Evolutionary conservation across 2,329 filamentous ascomycete genomes (phyloP), one percentile per base, ranked within the genome.

Genomic region (Peltaster fructicola): DNA sequence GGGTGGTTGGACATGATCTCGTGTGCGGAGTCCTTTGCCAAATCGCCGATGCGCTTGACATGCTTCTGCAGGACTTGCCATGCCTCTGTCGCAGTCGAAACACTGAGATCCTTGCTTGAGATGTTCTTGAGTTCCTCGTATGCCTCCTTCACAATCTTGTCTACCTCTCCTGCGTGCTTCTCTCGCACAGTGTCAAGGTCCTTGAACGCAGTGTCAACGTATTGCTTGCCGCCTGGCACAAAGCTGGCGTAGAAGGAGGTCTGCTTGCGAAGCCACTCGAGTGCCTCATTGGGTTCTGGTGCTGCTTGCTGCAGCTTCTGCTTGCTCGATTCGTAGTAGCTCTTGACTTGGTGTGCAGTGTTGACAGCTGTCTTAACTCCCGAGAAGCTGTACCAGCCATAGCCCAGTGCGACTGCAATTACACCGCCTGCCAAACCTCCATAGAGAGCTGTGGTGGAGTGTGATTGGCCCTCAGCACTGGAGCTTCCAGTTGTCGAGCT

Each of bases 1-100:
- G 77, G 77, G 44, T 82, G 75, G 44, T 79, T 78, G 40, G 80
- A 63, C 24, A 81, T 47, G 20, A 82, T 65, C 33, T 80, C 68
- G 13, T 56, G 51, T 0, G 67, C 53, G 2, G 70, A 68, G 37
- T 77, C 71, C 5, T 61, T 64, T 0, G 71, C 65, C 3, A 82
- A 57, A 21, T 59, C 59, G 9, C 61, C 63, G 8, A 82, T 50
- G 34, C 67, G 61, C 39, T 58, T 59, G 12, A 69, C 52, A 10
- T 74, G 53, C 31, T 75, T 70, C 15, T 68, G 57, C 4, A 82
- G 50, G 7, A 75, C 58, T 3, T 69, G 59, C 52, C 66, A 73
- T 0, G 65, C 63, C 45, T 68, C 60, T 11, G 59, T 54, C 0
- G 68, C 69, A 1, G 70, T 67, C 27, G 74, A 63, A 22, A 76